Evolutionary conservation across 2,329 filamentous ascomycete species (phyloP).

Genomic region (Pseudogymnoascus sp.): DNA sequence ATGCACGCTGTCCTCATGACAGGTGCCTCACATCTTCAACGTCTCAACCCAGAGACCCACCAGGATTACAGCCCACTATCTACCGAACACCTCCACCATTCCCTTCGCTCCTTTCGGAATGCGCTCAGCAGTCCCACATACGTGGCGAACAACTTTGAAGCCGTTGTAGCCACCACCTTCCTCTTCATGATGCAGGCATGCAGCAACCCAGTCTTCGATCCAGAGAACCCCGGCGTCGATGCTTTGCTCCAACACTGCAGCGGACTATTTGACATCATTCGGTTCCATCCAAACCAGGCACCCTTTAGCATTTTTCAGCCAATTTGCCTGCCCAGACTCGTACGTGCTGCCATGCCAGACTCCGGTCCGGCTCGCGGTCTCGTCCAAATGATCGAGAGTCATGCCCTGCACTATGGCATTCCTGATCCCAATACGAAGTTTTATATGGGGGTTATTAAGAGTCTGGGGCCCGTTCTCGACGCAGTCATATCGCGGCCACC

Average conservation of each 20-base stretch:
- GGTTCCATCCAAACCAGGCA: background rate
- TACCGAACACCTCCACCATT: slow-evolving; percentile 14
- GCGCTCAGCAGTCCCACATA: slow-evolving; percentile 9
- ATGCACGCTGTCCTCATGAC: slow-evolving; percentile 15
- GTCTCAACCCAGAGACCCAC: background rate
- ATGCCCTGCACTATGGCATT: background rate
- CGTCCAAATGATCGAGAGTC: background rate
- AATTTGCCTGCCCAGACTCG: slow-evolving; percentile 12
- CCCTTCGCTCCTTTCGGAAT: slow-evolving; percentile 14
- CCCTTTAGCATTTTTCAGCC: slow-evolving; percentile 9
- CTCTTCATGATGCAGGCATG: slow-evolving; percentile 13
- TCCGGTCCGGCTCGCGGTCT: slow-evolving; percentile 10
- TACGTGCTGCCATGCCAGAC: slow-evolving; percentile 9
- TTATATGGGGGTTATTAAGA: background rate
- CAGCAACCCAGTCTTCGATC: background rate
- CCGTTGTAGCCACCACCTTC: slow-evolving; percentile 16
- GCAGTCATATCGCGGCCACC: background rate
- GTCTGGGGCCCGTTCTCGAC: background rate
- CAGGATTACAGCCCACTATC: slow-evolving; percentile 10
- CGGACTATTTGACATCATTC: slow-evolving; percentile 14
- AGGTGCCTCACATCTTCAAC: slow-evolving; percentile 9
- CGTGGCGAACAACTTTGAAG: slow-evolving; percentile 12
- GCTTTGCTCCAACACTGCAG: slow-evolving; percentile 15
- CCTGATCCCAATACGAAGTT: background rate
- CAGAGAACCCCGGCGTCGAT: slow-evolving; percentile 9